Base-by-base conservation (phyloP, 208 protist genomes). In the Acanthamoeba castellanii region DNA sequence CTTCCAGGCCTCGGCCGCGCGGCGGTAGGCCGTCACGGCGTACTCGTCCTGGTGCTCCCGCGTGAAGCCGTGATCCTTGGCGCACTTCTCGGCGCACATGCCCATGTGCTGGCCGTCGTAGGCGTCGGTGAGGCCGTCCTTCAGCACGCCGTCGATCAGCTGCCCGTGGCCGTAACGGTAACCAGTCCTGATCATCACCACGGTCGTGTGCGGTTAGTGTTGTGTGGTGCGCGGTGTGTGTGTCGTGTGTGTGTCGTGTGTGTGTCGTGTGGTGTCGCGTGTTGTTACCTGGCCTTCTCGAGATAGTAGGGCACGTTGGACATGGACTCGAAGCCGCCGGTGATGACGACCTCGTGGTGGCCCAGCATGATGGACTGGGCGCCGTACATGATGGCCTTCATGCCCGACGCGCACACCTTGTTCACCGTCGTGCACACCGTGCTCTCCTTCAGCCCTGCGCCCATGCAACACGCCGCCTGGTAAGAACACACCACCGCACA, bases 261-360 rank as follows among this genome's bases (percentile, higher is more conserved):
- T 11, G 34, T 32, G 32, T 78, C 7, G 47, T 4, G 47, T 4
- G 47, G 20, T 3, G n/a, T 3, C n/a, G 16, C 4, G 20, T 18
- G 64, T 32, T 92, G 25, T 42, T 52, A 92, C 42, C 98, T 52
- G 18, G 85, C 96, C 34, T 96, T 95, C n/a, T 84, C 92, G 11
- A 98, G 18, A 32, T 98, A 97, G 90, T 98, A 98, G 47, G 98
- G 98, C 14, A 95, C 95, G 37, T 98, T 95, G 20, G 97, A 97
- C 98, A 99, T 99, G 45, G 34, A 95, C 95, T 99, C 98, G 76
- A 98, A 98, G 81, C 98, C 98, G 72, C 97, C 98, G 30, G 97
- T 96, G 47, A 98, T 57, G 0, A 98, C 87, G 1, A 96, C 52
- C 25, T 98, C 93, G 47, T 95, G 59, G 3, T 96, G 74, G 57